Evolutionary conservation across 2,329 filamentous ascomycete genomes (phyloP).

Genomic region (Elsinoe fawcettii): DNA sequence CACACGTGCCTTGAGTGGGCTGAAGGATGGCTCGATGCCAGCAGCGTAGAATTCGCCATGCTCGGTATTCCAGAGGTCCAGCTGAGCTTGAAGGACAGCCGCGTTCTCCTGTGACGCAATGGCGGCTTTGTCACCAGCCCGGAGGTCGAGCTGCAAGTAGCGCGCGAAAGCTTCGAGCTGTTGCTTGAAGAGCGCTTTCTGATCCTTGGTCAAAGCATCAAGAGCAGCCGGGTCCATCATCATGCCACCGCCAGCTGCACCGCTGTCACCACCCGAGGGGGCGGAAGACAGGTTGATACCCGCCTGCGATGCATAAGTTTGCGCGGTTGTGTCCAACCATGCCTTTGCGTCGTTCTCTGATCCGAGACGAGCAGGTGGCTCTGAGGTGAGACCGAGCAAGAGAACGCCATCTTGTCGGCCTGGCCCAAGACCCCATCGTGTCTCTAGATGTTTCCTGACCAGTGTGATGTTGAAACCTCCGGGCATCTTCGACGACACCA

Average conservation of each 20-base stretch:
- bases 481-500: constrained; percentile 99
- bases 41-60: constrained; percentile 94
- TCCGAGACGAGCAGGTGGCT: constrained; percentile 78
- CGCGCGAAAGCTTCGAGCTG: constrained; percentile 90
- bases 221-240: constrained; percentile 99
- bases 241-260: constrained; percentile 73
- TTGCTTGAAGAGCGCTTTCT: constrained; percentile 93
- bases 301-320: constrained; percentile 79
- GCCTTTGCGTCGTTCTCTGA: constrained; percentile 87
- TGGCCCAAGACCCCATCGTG: constrained; percentile 77
- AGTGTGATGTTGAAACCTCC: constrained; percentile 98
- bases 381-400: constrained; percentile 82
- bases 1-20: constrained; percentile 82
- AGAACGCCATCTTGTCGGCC: constrained; percentile 89
- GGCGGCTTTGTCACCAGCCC: constrained; percentile 91
- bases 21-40: constrained; percentile 92
- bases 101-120: constrained; percentile 77
- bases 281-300: constrained; percentile 78
- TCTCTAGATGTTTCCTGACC: constrained; percentile 90
- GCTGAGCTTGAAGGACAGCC: constrained; percentile 79
- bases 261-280: constrained; percentile 61
- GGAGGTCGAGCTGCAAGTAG: constrained; percentile 94
- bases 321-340: constrained; percentile 78
- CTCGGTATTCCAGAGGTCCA: constrained; percentile 91
- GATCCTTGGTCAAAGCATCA: constrained; percentile 94